These are phyloP conservation scores for Clitopilus passeckerianus DNA, from an alignment of 768 basidiomycete genomes.

Conservation along the genomic window DNA sequence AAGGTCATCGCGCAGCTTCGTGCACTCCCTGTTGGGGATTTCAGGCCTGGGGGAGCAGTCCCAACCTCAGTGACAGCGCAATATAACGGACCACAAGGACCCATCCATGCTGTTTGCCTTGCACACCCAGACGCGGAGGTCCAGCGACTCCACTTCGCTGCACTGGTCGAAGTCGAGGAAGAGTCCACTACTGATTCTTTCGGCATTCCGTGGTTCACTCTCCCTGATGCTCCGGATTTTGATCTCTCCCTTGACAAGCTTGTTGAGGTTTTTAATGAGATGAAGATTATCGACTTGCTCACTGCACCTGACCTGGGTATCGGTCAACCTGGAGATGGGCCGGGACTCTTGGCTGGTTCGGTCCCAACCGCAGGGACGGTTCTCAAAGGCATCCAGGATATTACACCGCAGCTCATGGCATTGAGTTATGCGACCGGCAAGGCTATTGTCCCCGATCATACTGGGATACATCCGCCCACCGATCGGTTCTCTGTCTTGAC, in stretches of 20 bases:
- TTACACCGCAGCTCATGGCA: constrained; percentile 76
- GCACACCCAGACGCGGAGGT: constrained; percentile 58
- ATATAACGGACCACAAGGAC: constrained; percentile 22
- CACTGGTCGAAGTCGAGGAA: constrained; percentile 23
- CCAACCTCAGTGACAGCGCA: constrained; percentile 4
- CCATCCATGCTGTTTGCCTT: constrained; percentile 79
- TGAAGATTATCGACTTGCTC: constrained; percentile 60
- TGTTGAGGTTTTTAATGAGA: constrained; percentile 45
- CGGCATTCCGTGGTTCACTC: constrained; percentile 33
- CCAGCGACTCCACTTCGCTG: constrained; percentile 53
- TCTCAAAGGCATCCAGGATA: constrained; percentile 58
- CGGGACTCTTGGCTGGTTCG: constrained; percentile 68
- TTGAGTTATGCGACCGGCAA: constrained; percentile 73
- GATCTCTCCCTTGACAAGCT: constrained; percentile 45
- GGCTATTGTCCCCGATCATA: constrained; percentile 61
- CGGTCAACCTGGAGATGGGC: constrained; percentile 65
- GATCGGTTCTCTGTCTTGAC: constrained; percentile 75
- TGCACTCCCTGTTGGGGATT: constrained; percentile 46
- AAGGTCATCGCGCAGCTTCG: constrained; percentile 71
- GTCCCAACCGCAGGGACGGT: constrained; percentile 74
- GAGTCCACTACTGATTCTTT: neutral
- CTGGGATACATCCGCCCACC: constrained; percentile 60
- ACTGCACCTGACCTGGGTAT: constrained; percentile 61
- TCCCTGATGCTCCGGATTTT: constrained; percentile 5
- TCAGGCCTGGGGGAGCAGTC: constrained; percentile 14